Conservation (phyloP, 306 rosid genomes). For the Acmispon strigosus region DNA sequence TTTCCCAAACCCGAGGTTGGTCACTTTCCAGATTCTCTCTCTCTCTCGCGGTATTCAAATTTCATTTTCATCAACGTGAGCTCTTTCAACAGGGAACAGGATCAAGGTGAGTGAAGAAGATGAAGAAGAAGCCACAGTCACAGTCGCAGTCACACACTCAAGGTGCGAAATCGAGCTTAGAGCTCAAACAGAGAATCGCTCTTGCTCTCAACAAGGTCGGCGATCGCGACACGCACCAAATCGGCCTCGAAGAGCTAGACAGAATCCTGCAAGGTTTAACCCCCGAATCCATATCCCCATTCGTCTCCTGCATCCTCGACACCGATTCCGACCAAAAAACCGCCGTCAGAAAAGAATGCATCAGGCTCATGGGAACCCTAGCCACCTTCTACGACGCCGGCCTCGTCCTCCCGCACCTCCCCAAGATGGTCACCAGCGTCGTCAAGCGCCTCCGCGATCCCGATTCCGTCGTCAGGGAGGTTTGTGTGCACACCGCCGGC, state of each 20-base stretch:
- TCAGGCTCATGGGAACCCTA: slow-evolving; percentile 48
- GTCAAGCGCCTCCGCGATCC: slow-evolving; percentile 68
- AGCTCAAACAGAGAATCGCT: slow-evolving; percentile 53
- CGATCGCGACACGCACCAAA: slow-evolving; percentile 72
- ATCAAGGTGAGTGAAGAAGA: slow-evolving; percentile 10
- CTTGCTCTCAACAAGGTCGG: slow-evolving; percentile 65
- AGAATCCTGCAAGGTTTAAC: slow-evolving; percentile 36
- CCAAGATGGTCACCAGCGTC: slow-evolving; percentile 53
- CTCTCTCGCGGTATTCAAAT: too few species aligned
- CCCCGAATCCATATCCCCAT: slow-evolving; percentile 52
- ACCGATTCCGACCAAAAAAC: slow-evolving; percentile 61
- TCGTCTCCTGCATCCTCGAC: slow-evolving; percentile 62
- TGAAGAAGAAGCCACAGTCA: slow-evolving; percentile 43
- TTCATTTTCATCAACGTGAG: too few species aligned
- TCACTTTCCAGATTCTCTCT: background rate
- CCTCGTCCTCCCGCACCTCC: slow-evolving; percentile 45
- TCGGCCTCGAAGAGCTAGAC: slow-evolving; percentile 66
- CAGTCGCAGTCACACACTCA: slow-evolving; percentile 22
- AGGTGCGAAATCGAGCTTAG: slow-evolving; percentile 34
- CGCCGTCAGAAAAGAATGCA: slow-evolving; percentile 52
- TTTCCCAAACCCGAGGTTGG: background rate
- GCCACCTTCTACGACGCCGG: slow-evolving; percentile 27
- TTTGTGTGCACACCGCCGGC: slow-evolving; percentile 50
- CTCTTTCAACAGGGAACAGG: background rate
- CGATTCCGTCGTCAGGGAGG: slow-evolving; percentile 67